Percentiles rank a stretch among this genome's conserved stretches.
These are phyloP conservation scores for Fusarium sp. DNA, from an alignment of 2,329 filamentous ascomycete species.

Conservation along the genomic window DNA sequence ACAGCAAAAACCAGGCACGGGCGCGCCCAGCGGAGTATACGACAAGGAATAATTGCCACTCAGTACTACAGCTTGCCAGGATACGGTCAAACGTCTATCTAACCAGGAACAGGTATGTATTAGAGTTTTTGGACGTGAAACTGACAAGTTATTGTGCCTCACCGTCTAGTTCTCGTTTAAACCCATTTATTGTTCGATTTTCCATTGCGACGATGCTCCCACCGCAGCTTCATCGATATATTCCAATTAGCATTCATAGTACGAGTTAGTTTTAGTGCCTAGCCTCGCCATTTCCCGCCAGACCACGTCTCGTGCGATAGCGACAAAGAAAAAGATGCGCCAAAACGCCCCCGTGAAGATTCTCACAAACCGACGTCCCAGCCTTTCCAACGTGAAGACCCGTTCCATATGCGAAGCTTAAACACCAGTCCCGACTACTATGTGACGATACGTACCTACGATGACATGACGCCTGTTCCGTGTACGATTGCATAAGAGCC, in stretches of 20 bases:
- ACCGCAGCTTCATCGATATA: conserved; percentile 15
- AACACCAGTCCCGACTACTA: conserved; percentile 20
- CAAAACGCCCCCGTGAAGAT: conserved; percentile 31
- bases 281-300: conserved; percentile 17
- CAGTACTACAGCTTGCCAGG: conserved; percentile 7
- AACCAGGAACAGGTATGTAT: conserved; percentile 41
- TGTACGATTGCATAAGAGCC: conserved; percentile 12
- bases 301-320: conserved; percentile 17
- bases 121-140: conserved; percentile 19
- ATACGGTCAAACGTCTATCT: not conserved
- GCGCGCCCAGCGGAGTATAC: conserved; percentile 18
- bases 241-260: conserved; percentile 28
- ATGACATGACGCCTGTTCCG: conserved; percentile 31
- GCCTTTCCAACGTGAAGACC: conserved; percentile 16
- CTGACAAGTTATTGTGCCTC: conserved; percentile 36
- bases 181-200: not conserved
- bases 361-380: conserved; percentile 6
- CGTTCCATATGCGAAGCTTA: conserved; percentile 16
- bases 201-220: conserved; percentile 12
- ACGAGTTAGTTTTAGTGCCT: conserved; percentile 27
- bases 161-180: conserved; percentile 21
- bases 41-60: conserved; percentile 14
- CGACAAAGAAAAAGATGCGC: conserved; percentile 14
- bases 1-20: conserved; percentile 15
- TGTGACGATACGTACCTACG: conserved; percentile 23